A percentile compares a stretch with the other conserved stretches of the same genome.
Conservation (phyloP, 306 rosid genomes). For the Leucaena leucocephala region DNA sequence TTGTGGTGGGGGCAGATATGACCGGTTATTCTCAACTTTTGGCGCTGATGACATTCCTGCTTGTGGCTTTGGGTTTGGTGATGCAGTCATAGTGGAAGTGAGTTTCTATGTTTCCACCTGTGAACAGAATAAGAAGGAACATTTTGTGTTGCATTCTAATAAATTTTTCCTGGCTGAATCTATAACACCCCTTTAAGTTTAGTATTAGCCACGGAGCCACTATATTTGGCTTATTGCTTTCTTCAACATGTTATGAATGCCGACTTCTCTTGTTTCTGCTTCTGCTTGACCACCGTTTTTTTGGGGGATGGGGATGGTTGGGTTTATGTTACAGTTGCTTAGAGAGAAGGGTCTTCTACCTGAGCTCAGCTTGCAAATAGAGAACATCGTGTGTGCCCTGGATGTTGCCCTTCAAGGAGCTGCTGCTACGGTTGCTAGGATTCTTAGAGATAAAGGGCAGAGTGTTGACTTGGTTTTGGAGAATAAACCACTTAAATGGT, state of each 20-base stretch:
- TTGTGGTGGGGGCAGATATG: conserved; percentile 98
- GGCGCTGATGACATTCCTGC: conserved; percentile 93
- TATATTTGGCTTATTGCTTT: conserved; percentile 31
- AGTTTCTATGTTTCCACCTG: conserved; percentile 40
- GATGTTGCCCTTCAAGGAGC: conserved; percentile 89
- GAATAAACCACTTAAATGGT: conserved; percentile 96
- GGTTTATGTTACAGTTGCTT: conserved; percentile 63
- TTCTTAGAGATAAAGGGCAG: conserved; percentile 76
- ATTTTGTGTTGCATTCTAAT: conserved; percentile 16
- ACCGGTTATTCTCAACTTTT: conserved; percentile 83
- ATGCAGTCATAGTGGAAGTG: conserved; percentile 95
- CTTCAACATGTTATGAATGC: conserved; percentile 6
- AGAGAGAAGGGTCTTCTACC: conserved; percentile 89
- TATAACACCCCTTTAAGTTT: background rate
- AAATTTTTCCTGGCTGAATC: conserved; percentile 22
- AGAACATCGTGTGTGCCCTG: conserved; percentile 83
- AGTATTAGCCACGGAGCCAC: conserved; percentile 6
- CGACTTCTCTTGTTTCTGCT: background rate
- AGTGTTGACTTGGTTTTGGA: conserved; percentile 91
- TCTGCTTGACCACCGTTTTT: conserved; percentile 3
- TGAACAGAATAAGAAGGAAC: conserved; percentile 24
- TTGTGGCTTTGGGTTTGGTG: conserved; percentile 98
- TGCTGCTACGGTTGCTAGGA: conserved; percentile 81
- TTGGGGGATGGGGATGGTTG: background rate
- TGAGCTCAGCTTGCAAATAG: conserved; percentile 58